A percentile compares a stretch with the other conserved stretches of the same genome.
phyloP scores from a whole-genome alignment of 441 rosid species.

The Euphorbia corollata region DNA sequence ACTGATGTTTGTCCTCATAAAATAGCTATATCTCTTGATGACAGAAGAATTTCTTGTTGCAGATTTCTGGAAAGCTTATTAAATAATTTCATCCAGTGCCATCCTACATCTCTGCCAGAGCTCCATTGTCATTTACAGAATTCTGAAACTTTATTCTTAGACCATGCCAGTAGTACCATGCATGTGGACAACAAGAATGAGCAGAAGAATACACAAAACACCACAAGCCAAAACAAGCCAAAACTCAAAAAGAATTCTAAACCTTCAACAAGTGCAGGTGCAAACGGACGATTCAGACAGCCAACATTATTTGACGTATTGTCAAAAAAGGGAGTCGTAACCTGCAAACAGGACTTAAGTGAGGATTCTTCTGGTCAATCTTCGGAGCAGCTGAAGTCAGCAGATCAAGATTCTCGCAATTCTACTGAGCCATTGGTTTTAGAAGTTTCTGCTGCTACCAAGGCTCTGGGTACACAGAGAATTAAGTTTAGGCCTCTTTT shows the following conservation, averaged over 20 bases:
- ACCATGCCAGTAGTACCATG: constrained; percentile 27
- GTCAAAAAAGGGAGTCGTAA: constrained; percentile 41
- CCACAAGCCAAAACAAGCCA: constrained; percentile 35
- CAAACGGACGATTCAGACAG: constrained; percentile 41
- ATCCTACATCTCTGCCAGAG: constrained; percentile 60
- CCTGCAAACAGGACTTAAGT: constrained; percentile 45
- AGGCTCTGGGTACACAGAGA: constrained; percentile 55
- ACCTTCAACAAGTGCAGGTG: constrained; percentile 30
- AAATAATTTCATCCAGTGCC: constrained; percentile 41
- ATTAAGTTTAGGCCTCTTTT: constrained; percentile 75
- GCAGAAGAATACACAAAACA: constrained; percentile 32
- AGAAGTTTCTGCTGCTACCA: constrained; percentile 51
- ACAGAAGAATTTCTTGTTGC: constrained; percentile 29
- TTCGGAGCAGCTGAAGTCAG: constrained; percentile 26
- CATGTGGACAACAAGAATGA: constrained; percentile 36
- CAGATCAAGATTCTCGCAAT: constrained; percentile 31
- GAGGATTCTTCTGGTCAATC: constrained; percentile 34
- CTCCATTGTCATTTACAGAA: constrained; percentile 45
- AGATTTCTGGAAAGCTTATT: constrained; percentile 76
- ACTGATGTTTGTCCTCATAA: constrained; percentile 9
- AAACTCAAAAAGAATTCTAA: constrained; percentile 35
- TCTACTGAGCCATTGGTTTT: constrained; percentile 32
- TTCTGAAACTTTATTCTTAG: constrained; percentile 34
- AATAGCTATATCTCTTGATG: constrained; percentile 11
- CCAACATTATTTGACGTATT: constrained; percentile 55